Base-by-base conservation (phyloP, 2,329 filamentous ascomycete genomes). In the Fusarium tjaetaba region DNA sequence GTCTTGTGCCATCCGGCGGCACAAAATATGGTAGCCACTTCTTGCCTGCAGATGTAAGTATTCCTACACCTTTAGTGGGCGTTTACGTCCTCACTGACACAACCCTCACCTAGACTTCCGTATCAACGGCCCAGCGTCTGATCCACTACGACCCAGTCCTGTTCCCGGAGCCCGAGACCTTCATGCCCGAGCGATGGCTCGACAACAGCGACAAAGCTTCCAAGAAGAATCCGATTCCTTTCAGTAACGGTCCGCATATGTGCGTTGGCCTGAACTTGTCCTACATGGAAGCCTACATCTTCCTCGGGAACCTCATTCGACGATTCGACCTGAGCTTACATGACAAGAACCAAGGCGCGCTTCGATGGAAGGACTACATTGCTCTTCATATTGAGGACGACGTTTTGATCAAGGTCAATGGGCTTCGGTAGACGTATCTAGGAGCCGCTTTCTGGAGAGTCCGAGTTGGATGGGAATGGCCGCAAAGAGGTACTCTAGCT, bases 11-110 rank as follows among this genome's bases (percentile, higher is more conserved):
- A 10, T 28, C 36, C 18, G 52, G 34, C 11, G 36, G 52, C 30
- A 39, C 36, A 22, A 55, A 28, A 11, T 55, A 55, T 9, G 36
- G 51, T 9, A 55, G 51, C 15, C 24, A 55, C 24, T 55, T 55
- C 14, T 36, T 55, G 0, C 51, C 51, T 10, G 34, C 34, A 13
- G 51, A 39, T 18, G 34, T 39, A n/a, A 6, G 51, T 9, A n/a
- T n/a, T n/a, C 4, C 4, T 3, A n/a, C 1, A 6, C 1, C 10
- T 4, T 18, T 49, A 13, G 10, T 7, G 3, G 7, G 11, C 9
- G 5, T 18, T 5, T 5, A 2, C 1, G 18, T 4, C 22, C 11
- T 20, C 4, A 6, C 24, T 55, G 22, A 55, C 34, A 39, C 14
- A 10, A 3, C 13, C 14, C n/a, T 10, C 9, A 5, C 20, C 8